phyloP scores from a whole-genome alignment of 1,284 basidiomycete genomes.

The Heterobasidion occidentale region DNA sequence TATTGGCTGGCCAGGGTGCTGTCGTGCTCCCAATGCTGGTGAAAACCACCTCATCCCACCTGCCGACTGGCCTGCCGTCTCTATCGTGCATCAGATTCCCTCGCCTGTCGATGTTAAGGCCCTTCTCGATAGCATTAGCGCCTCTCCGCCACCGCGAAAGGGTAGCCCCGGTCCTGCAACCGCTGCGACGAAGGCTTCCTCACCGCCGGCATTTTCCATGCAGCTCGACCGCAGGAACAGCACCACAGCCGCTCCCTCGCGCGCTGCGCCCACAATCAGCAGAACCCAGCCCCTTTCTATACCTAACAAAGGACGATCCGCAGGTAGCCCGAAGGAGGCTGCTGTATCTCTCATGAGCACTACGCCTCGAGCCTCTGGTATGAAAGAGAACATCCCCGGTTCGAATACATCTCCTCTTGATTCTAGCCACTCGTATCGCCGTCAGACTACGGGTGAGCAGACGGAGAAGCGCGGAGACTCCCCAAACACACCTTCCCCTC shows the following conservation, averaged over 20 bases:
- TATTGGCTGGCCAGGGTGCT: constrained; percentile 78
- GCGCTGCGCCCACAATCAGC: constrained; percentile 14
- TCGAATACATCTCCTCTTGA: constrained; percentile 34
- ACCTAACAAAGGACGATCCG: constrained; percentile 29
- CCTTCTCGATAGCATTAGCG: constrained; percentile 45
- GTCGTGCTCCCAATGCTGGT: constrained; percentile 51
- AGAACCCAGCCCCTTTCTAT: constrained; percentile 26
- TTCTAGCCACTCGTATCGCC: constrained; percentile 34
- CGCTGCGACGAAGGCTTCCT: constrained; percentile 15
- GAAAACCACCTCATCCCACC: constrained; percentile 57
- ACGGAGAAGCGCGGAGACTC: constrained; percentile 37
- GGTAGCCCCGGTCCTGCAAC: constrained; percentile 11
- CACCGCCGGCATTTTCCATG: constrained; percentile 27
- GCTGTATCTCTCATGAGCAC: constrained; percentile 27
- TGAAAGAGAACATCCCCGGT: constrained; percentile 24
- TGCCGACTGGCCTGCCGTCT: constrained; percentile 76
- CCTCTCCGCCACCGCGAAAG: constrained; percentile 10
- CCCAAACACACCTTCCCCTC: constrained; percentile 41
- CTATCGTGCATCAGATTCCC: constrained; percentile 57
- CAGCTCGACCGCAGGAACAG: constrained; percentile 42
- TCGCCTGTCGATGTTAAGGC: constrained; percentile 65
- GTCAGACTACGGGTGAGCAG: constrained; percentile 34
- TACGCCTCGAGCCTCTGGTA: constrained; percentile 29
- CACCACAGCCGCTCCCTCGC: constrained; percentile 20
- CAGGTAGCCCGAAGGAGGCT: constrained; percentile 41